These are phyloP conservation scores for Inga leiocalycina DNA, from an alignment of 306 rosid genomes.

Conservation along the genomic window DNA sequence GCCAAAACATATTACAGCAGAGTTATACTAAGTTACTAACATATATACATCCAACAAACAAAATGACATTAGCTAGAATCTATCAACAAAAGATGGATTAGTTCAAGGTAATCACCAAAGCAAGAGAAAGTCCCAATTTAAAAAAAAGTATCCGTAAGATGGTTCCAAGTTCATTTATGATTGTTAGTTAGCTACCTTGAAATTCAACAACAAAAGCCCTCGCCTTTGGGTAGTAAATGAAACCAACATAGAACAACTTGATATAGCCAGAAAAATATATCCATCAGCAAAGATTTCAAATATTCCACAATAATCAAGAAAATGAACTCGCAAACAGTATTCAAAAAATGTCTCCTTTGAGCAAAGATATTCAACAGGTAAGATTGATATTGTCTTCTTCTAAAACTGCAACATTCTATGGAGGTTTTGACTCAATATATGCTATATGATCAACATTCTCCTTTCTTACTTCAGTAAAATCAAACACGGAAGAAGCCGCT, in stretches of 20 bases:
- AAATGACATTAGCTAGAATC: background rate
- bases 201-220: background rate
- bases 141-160: background rate
- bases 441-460: background rate
- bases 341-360: background rate
- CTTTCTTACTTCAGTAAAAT: background rate
- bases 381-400: slow-evolving; percentile 6
- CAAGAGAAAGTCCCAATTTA: background rate
- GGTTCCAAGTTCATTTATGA: background rate
- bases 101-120: background rate
- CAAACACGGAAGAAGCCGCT: background rate
- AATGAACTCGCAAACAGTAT: background rate
- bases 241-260: background rate
- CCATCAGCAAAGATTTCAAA: background rate
- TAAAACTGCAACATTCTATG: slow-evolving; percentile 1
- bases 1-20: background rate
- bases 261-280: background rate
- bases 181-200: background rate
- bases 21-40: background rate
- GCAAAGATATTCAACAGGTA: background rate
- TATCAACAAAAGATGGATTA: background rate
- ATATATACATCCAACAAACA: background rate
- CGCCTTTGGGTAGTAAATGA: background rate
- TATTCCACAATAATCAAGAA: background rate
- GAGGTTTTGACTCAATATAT: background rate